Evolutionary conservation across 192 early-diverging fungal species (phyloP), one percentile per base, ranked within the genome.

Genomic region (Linnemannia elongata): DNA sequence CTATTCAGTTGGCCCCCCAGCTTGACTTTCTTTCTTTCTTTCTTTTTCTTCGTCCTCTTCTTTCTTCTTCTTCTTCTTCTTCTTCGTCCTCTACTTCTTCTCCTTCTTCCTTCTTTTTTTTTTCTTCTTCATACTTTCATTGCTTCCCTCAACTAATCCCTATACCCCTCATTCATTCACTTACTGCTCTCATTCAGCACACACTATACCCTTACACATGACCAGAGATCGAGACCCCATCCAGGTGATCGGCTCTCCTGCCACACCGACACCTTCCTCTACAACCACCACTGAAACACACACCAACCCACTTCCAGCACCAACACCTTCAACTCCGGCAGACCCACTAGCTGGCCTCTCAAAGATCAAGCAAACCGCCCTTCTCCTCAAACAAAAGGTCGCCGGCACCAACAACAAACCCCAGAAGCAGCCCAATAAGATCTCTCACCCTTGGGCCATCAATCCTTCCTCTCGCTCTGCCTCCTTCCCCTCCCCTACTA

Each of bases 361-460:
- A 30, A 86, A 86, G 83, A 86, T 86, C 83, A 80, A 86, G 47
- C 75, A 75, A 47, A 86, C 78, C 27, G 83, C 83, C 24, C 54
- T 86, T 5, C 70, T 86, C 24, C 79, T 86, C 70, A 86, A 86
- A n/a, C 78, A 80, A 72, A 86, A 86, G 45, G 83, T 86, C 30
- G 83, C 83, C 22, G 83, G 83, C 13, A 86, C 79, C 22, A 76
- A 49, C 70, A 72, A 7, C 15, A 86, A 86, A 69, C 69, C 78
- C 6, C 83, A 86, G 39, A 80, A 76, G 45, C 20, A 63, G 7
- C 83, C 83, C 78, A 86, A 79, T 57, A 86, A 86, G 79, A 86
- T 86, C 41, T 41, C 79, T n/a, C 74, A 86, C 39, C 83, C 78
- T 8, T 55, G 38, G 18, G 72, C 20, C 30, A 54, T 77, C 55